These are phyloP conservation scores for Termitomyces sp. DNA, from an alignment of 768 basidiomycete species.

Conservation along the genomic window DNA sequence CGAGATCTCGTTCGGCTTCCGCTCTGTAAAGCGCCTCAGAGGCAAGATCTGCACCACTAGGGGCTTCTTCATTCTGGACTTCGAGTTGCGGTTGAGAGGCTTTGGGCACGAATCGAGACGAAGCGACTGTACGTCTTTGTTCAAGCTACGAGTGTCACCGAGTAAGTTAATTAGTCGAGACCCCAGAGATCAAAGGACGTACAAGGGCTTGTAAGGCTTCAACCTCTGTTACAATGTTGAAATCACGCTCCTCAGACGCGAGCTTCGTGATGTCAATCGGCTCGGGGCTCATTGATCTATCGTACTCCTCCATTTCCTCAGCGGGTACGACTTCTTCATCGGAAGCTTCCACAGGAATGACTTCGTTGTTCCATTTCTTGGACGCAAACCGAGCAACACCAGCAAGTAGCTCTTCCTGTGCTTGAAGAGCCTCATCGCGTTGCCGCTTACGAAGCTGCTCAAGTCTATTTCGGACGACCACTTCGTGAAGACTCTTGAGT, in stretches of 20 bases:
- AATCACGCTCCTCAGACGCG: constrained; percentile 72
- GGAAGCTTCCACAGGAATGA: constrained; percentile 28
- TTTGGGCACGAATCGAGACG: constrained; percentile 86
- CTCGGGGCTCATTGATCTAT: constrained; percentile 83
- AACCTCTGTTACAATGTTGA: constrained; percentile 69
- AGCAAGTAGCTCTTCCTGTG: constrained; percentile 86
- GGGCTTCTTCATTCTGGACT: constrained; percentile 50
- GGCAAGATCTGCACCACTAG: constrained; percentile 70
- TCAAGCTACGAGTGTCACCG: constrained; percentile 49
- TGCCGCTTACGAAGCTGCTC: constrained; percentile 96
- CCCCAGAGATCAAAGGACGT: constrained; percentile 23
- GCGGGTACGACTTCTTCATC: constrained; percentile 34
- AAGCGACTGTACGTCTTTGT: constrained; percentile 77
- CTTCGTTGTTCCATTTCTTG: constrained; percentile 31
- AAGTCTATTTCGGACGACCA: constrained; percentile 92
- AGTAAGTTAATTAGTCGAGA: constrained; percentile 4
- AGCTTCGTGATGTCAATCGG: constrained; percentile 70
- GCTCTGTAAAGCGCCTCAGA: constrained; percentile 90
- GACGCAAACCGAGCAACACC: constrained; percentile 67
- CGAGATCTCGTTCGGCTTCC: constrained; percentile 88
- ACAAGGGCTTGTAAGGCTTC: constrained; percentile 69
- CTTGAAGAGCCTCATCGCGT: constrained; percentile 91
- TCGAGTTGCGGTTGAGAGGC: constrained; percentile 58
- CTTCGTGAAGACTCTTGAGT: constrained; percentile 88
- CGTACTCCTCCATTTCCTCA: constrained; percentile 79